These are phyloP conservation scores for Bolboschoenoplectus hybrid DNA, from an alignment of 202 grass and related monocot species.

Conservation along the genomic window DNA sequence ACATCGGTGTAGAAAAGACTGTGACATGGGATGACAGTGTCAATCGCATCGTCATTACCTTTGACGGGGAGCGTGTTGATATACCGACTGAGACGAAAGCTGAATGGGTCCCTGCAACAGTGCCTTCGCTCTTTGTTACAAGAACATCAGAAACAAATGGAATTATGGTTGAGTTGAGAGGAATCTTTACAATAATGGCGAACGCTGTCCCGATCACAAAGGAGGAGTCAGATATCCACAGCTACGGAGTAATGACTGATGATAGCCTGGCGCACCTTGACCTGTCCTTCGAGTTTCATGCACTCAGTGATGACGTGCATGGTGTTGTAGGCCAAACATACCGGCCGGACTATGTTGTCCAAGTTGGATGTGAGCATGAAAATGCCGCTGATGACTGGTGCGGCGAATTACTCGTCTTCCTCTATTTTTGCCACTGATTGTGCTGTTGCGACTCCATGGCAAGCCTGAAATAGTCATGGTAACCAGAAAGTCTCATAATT, in stretches of 20 bases:
- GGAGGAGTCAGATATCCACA: conserved; percentile 59
- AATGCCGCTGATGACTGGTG: conserved; percentile 72
- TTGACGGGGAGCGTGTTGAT: conserved; percentile 45
- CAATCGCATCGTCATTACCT: conserved; percentile 51
- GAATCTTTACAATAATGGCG: conserved; percentile 43
- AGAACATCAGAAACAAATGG: conserved; percentile 41
- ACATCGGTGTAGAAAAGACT: conserved; percentile 49
- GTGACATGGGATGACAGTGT: conserved; percentile 40
- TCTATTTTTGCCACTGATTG: conserved; percentile 62
- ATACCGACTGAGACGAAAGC: conserved; percentile 21
- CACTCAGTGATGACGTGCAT: conserved; percentile 50
- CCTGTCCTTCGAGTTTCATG: conserved; percentile 59
- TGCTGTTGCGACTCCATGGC: conserved; percentile 38
- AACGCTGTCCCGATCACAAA: conserved; percentile 52
- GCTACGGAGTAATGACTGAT: conserved; percentile 47
- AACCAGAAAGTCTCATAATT: conserved; percentile 26
- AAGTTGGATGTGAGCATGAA: conserved; percentile 43
- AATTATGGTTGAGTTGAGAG: conserved; percentile 42
- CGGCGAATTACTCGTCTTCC: conserved; percentile 37
- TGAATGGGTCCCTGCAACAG: conserved; percentile 33
- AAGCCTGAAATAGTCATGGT: conserved; percentile 41
- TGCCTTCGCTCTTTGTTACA: conserved; percentile 30
- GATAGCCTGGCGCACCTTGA: conserved; percentile 65
- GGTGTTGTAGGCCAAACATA: conserved; percentile 69
- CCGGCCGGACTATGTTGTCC: conserved; percentile 53